Conservation (phyloP, 108 stramenopile genomes). For the Skeletonema tropicum region DNA sequence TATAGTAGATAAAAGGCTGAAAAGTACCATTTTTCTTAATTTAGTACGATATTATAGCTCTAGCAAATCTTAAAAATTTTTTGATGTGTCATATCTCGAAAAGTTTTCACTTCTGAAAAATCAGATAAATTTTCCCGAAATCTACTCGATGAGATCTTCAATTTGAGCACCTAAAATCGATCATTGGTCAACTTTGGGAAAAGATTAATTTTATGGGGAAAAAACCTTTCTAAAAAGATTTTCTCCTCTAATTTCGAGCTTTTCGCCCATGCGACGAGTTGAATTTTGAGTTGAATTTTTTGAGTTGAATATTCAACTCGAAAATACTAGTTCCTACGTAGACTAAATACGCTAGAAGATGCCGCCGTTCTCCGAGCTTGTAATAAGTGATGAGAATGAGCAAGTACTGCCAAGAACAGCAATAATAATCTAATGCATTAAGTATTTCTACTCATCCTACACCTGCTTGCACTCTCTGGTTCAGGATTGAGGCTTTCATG, state of each 20-base stretch:
- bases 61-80: background rate
- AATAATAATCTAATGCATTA: too few species aligned
- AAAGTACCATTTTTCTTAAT: slow-evolving; percentile 5
- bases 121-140: background rate
- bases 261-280: too few species aligned
- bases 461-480: too few species aligned
- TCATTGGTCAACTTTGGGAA: background rate
- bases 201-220: background rate
- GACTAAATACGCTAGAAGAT: too few species aligned
- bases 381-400: too few species aligned
- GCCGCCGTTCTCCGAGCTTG: too few species aligned
- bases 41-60: background rate
- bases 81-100: background rate
- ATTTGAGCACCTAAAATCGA: background rate
- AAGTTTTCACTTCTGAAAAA: slow-evolving; percentile 5
- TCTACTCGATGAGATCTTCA: background rate
- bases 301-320: too few species aligned
- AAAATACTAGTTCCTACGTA: too few species aligned
- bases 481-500: too few species aligned
- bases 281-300: too few species aligned
- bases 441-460: too few species aligned
- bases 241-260: slow-evolving; percentile 4
- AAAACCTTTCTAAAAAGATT: background rate
- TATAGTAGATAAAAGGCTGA: background rate
- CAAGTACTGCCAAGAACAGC: too few species aligned